Percentiles rank a stretch among this genome's conserved stretches.
phyloP scores from a whole-genome alignment of 768 basidiomycete genomes.

The Tremella mesenterica region DNA sequence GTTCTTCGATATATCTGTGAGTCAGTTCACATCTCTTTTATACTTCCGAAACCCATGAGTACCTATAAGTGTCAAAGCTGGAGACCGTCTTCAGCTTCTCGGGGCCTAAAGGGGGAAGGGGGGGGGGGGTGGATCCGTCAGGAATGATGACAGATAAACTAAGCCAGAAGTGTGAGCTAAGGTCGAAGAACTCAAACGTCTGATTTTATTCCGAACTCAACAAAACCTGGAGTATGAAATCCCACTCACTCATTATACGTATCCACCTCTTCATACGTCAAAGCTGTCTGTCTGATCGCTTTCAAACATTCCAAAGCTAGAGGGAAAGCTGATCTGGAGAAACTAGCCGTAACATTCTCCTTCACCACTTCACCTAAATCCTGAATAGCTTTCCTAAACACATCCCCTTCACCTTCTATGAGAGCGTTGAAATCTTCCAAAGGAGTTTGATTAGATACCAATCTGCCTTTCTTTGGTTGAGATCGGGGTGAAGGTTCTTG shows the following conservation, averaged over 20 bases:
- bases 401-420: conserved; percentile 58
- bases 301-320: conserved; percentile 69
- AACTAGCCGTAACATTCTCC: conserved; percentile 63
- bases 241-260: conserved; percentile 37
- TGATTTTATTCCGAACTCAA: too few species aligned
- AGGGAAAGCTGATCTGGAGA: conserved; percentile 57
- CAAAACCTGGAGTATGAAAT: too few species aligned
- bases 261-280: conserved; percentile 47
- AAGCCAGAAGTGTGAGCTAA: background rate
- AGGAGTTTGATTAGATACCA: conserved; percentile 66
- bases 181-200: too few species aligned
- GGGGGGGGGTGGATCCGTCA: too few species aligned
- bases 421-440: conserved; percentile 68
- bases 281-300: conserved; percentile 57
- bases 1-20: conserved; percentile 22
- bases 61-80: too few species aligned
- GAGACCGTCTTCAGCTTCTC: too few species aligned
- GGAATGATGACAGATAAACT: too few species aligned
- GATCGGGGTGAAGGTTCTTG: conserved; percentile 39
- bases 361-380: conserved; percentile 64
- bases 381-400: conserved; percentile 66
- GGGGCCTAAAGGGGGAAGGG: too few species aligned
- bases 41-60: background rate
- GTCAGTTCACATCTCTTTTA: background rate
- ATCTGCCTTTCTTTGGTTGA: conserved; percentile 51